A percentile compares a stretch with the other conserved stretches of the same genome.
phyloP scores from a whole-genome alignment of 2,329 filamentous ascomycete species.

The Penicillium sp. region DNA sequence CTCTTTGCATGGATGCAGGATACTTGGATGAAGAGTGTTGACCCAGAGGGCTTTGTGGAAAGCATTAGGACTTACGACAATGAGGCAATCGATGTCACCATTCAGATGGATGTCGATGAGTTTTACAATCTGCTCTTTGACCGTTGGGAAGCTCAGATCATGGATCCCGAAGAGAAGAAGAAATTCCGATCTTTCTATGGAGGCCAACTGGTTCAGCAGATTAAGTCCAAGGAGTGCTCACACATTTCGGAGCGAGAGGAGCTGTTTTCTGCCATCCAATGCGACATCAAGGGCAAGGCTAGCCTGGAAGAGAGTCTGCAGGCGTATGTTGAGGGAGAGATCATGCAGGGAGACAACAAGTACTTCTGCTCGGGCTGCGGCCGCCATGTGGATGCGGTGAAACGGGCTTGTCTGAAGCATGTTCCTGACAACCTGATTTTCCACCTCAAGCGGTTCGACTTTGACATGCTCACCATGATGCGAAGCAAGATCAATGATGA shows the following conservation, averaged over 20 bases:
- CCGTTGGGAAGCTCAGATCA: conserved; percentile 83
- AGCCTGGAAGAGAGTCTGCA: conserved; percentile 84
- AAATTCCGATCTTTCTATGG: conserved; percentile 84
- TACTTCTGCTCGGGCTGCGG: conserved; percentile 95
- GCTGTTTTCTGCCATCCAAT: conserved; percentile 91
- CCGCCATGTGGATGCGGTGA: conserved; percentile 88
- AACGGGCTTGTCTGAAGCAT: conserved; percentile 89
- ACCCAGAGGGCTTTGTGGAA: conserved; percentile 73
- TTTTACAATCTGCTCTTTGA: conserved; percentile 96
- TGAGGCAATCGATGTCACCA: conserved; percentile 78
- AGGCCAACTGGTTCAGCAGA: conserved; percentile 89
- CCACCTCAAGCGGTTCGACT: conserved; percentile 73
- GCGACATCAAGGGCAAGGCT: conserved; percentile 91
- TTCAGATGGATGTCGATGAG: conserved; percentile 98
- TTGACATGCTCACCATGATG: conserved; percentile 68
- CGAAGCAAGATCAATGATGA: conserved; percentile 94
- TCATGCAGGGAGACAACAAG: conserved; percentile 98
- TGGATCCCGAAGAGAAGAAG: conserved; percentile 70
- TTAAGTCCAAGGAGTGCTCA: conserved; percentile 91
- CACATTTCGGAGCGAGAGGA: conserved; percentile 92
- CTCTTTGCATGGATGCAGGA: conserved; percentile 89
- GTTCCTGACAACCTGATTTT: conserved; percentile 94
- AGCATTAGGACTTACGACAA: conserved; percentile 85
- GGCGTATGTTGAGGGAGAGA: conserved; percentile 94
- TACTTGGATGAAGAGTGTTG: conserved; percentile 73